Evolutionary conservation across 2,329 filamentous ascomycete genomes (phyloP).

Genomic region (Fusarium palustre): DNA sequence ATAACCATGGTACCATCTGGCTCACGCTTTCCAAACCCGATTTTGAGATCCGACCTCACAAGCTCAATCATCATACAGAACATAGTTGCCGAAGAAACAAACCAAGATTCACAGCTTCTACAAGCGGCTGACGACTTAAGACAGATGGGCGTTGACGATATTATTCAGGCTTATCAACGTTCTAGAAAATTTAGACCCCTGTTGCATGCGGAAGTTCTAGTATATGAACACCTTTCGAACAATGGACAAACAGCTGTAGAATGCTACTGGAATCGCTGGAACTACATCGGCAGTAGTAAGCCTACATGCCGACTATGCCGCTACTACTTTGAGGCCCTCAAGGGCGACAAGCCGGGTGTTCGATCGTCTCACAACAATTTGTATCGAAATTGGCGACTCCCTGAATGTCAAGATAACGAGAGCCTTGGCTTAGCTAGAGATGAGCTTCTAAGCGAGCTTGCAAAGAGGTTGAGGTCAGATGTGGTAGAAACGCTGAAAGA

Average conservation of each 20-base stretch:
- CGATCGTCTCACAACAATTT: constrained; percentile 50
- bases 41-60: constrained; percentile 5
- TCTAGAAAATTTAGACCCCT: constrained; percentile 34
- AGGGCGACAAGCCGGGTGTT: constrained; percentile 32
- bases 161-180: constrained; percentile 23
- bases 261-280: constrained; percentile 46
- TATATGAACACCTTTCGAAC: constrained; percentile 40
- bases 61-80: not conserved
- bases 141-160: constrained; percentile 30
- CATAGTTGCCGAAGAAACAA: not conserved
- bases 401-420: constrained; percentile 29
- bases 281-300: constrained; percentile 54
- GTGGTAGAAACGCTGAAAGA: not conserved
- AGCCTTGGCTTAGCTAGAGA: not conserved
- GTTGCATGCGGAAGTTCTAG: constrained; percentile 50
- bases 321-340: constrained; percentile 45
- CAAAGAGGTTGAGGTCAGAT: not conserved
- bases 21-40: not conserved
- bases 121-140: constrained; percentile 25
- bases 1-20: constrained; percentile 43
- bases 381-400: constrained; percentile 51
- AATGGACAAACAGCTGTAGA: not conserved
- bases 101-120: not conserved
- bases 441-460: not conserved
- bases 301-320: constrained; percentile 52